Conservation (phyloP, 2,329 filamentous ascomycete genomes). For the Nectriaceae sp. region DNA sequence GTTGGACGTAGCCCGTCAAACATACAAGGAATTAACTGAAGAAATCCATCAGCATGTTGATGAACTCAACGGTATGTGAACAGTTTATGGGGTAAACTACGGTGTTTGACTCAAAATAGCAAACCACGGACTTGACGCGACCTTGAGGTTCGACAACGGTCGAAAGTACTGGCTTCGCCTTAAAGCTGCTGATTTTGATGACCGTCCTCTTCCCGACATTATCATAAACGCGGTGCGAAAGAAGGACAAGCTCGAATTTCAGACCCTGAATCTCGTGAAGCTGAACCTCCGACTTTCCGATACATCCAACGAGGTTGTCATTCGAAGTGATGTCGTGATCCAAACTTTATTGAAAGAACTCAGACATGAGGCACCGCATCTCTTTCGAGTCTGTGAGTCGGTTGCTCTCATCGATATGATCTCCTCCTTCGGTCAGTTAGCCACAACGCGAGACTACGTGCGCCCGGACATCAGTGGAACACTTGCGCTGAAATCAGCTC, state of each 20-base stretch:
- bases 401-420: constrained; percentile 89
- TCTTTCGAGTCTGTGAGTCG: constrained; percentile 86
- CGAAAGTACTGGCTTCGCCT: constrained; percentile 81
- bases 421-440: constrained; percentile 72
- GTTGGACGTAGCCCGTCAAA: constrained; percentile 83
- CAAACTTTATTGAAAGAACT: constrained; percentile 72
- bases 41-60: constrained; percentile 74
- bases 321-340: constrained; percentile 78
- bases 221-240: constrained; percentile 78
- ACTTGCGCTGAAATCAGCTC: constrained; percentile 71
- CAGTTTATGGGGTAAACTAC: not conserved
- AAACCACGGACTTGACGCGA: constrained; percentile 59
- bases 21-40: constrained; percentile 84
- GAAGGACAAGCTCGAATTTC: constrained; percentile 80
- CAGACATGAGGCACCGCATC: constrained; percentile 66
- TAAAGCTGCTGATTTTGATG: constrained; percentile 61
- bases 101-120: constrained; percentile 42
- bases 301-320: constrained; percentile 80
- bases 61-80: constrained; percentile 60
- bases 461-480: constrained; percentile 69
- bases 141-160: constrained; percentile 73
- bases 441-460: constrained; percentile 60
- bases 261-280: constrained; percentile 83
- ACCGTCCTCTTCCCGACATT: constrained; percentile 59
- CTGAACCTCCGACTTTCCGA: constrained; percentile 76